Evolutionary conservation across 164 flowering plant species (phyloP).

Genomic region (Magnolia changhungtana): DNA sequence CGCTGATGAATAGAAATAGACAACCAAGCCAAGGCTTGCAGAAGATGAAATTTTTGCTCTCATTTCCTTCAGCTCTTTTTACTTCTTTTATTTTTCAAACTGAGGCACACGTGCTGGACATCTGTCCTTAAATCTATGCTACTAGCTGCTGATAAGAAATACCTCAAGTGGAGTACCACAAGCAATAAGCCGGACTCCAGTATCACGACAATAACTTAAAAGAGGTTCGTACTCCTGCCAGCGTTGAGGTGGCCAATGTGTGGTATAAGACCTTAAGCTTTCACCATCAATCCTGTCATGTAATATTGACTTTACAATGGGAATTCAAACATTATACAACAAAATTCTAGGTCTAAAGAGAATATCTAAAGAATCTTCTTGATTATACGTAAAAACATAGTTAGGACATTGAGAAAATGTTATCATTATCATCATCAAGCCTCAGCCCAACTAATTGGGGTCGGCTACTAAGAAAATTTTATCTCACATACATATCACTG

Average conservation of each 20-base stretch:
- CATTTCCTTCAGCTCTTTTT: neutral
- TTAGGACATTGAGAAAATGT: too few relatives aligned
- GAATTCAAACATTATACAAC: neutral
- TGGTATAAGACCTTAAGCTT: conserved; percentile 51
- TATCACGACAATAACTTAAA: conserved; percentile 74
- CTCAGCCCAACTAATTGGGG: too few relatives aligned
- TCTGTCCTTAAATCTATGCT: neutral
- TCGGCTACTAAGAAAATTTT: too few relatives aligned
- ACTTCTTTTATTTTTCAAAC: neutral
- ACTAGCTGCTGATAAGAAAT: conserved; percentile 12
- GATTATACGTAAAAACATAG: too few relatives aligned
- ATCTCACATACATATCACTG: too few relatives aligned
- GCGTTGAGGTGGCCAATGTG: conserved; percentile 79
- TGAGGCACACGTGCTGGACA: neutral
- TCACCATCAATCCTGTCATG: conserved; percentile 76
- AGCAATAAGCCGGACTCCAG: conserved; percentile 71
- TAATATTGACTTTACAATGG: conserved; percentile 7
- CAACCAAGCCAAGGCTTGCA: neutral
- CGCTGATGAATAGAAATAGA: neutral
- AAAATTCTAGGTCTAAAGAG: neutral
- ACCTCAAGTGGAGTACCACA: conserved; percentile 97
- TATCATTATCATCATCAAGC: too few relatives aligned
- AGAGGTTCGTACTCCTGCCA: conserved; percentile 97
- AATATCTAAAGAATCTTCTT: neutral
- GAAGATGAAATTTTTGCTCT: neutral